Conservation (phyloP, 164 flowering plant genomes). For the Echeveria elegans region DNA sequence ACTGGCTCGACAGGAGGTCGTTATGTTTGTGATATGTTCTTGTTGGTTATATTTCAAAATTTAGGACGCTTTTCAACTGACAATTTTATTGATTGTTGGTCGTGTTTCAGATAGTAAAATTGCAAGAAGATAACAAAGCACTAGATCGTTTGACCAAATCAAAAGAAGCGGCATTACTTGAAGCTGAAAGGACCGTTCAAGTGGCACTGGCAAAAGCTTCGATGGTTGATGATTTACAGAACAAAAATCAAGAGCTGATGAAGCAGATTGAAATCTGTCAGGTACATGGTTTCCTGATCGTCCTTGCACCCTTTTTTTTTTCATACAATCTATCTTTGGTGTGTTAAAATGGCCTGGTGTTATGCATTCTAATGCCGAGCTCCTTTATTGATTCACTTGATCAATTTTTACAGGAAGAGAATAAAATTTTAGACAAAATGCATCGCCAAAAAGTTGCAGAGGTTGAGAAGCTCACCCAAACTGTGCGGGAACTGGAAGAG, state of each 20-base stretch:
- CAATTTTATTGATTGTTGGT: background rate
- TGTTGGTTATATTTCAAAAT: too few relatives aligned
- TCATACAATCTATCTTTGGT: background rate
- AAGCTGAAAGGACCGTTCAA: constrained; percentile 62
- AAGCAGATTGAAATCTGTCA: constrained; percentile 75
- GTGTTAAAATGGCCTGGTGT: background rate
- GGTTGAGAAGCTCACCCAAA: constrained; percentile 65
- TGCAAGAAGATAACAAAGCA: constrained; percentile 69
- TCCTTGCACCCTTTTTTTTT: background rate
- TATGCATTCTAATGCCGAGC: background rate
- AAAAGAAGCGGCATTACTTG: constrained; percentile 69
- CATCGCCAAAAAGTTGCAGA: constrained; percentile 61
- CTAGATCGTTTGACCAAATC: constrained; percentile 68
- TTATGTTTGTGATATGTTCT: background rate
- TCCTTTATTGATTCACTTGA: background rate
- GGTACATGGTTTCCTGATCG: constrained; percentile 22
- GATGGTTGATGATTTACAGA: constrained; percentile 68
- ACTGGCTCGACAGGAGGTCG: constrained; percentile 51
- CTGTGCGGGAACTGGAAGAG: constrained; percentile 66
- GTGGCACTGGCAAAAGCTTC: constrained; percentile 63
- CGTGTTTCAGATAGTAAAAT: constrained; percentile 31
- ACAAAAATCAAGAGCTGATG: constrained; percentile 65
- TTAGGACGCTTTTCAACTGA: too few relatives aligned
- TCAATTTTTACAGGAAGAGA: constrained; percentile 42
- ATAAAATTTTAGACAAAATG: constrained; percentile 65